Evolutionary conservation across 805 yeast species (phyloP), one percentile per base, ranked within the genome.

Genomic region (Hermanozyma aechmeae): DNA sequence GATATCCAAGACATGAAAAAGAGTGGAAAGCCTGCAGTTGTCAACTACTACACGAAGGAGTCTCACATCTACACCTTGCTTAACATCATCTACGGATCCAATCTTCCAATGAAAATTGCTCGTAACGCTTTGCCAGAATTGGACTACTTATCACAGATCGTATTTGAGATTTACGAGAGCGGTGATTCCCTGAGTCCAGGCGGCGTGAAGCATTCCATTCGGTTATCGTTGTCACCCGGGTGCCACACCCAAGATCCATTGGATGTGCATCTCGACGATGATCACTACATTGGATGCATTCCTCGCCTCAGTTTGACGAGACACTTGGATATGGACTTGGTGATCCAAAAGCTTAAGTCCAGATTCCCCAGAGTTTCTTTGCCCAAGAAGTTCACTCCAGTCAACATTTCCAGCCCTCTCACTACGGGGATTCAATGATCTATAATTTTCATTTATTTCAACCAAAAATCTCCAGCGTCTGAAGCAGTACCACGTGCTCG

Each of bases 241-340:
- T 92, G 98, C 56, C 96, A 92, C 57, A 87, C 97, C 0, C 95
- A 86, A 47, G 95, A 89, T 54, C 98, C 99, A 16, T 67, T 92
- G 39, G 99, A 92, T 57, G 95, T 93, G 26, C 96, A 89, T 54
- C 66, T 92, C 26, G 98, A 92, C 57, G 89, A 85, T 26, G 87
- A 85, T 50, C 99, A 92, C 57, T 89, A 92, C 56, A 92, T 92
- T 38, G 87, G 96, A 15, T 89, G 96, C 49, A 92, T 92, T 43
- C 94, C 96, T 26, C 75, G 92, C 46, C 75, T 86, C 31, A 78
- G 84, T 33, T 66, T 92, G 44, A 92, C 98, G 1, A 76, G 95
- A 50, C 96, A 92, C 56, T 65, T 92, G 52, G 98, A 92, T 50
- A 73, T 85, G 70, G 95, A 85, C 48, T 71, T 84, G 45, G 89